A percentile compares a stretch with the other conserved stretches of the same genome.
Conservation (phyloP, 106 monocot species). For the Alisma plantagoaquatica region DNA sequence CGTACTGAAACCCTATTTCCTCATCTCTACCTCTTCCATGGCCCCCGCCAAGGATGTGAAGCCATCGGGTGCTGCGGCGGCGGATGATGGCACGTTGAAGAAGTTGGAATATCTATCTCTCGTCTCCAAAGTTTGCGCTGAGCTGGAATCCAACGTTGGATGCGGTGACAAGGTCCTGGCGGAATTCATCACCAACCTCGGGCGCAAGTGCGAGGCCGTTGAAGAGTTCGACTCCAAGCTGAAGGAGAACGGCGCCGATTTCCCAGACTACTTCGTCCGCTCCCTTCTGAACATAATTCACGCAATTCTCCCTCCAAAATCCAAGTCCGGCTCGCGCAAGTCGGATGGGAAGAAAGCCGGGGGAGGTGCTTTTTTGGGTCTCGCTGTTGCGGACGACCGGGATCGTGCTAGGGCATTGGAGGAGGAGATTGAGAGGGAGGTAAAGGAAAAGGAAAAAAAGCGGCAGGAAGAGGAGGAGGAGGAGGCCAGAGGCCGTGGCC, state of each 20-base stretch:
- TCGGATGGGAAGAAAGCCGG: neutral
- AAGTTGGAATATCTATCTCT: conserved; percentile 75
- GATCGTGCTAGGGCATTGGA: conserved; percentile 42
- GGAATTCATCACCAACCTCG: conserved; percentile 84
- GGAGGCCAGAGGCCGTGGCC: conserved; percentile 27
- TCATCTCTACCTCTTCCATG: too few relatives aligned
- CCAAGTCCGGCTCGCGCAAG: conserved; percentile 10
- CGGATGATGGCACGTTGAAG: too few relatives aligned
- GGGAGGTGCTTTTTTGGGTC: conserved; percentile 4
- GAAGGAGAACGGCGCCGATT: conserved; percentile 77
- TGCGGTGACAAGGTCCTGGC: conserved; percentile 67
- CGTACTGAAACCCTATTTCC: too few relatives aligned
- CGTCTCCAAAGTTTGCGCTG: conserved; percentile 66
- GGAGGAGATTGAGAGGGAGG: too few relatives aligned
- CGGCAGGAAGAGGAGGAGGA: too few relatives aligned
- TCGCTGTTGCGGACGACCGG: conserved; percentile 50
- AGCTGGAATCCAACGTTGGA: conserved; percentile 66
- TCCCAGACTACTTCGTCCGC: conserved; percentile 88
- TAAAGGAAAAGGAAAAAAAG: too few relatives aligned
- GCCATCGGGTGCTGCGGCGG: too few relatives aligned
- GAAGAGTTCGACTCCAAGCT: conserved; percentile 71
- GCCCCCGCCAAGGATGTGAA: too few relatives aligned
- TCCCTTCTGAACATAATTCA: conserved; percentile 86
- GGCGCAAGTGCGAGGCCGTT: conserved; percentile 39
- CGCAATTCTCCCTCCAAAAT: conserved; percentile 59